These are phyloP conservation scores for Zhuliangozyma blackwelliae DNA, from an alignment of 1,139 yeast genomes.

Conservation along the genomic window DNA sequence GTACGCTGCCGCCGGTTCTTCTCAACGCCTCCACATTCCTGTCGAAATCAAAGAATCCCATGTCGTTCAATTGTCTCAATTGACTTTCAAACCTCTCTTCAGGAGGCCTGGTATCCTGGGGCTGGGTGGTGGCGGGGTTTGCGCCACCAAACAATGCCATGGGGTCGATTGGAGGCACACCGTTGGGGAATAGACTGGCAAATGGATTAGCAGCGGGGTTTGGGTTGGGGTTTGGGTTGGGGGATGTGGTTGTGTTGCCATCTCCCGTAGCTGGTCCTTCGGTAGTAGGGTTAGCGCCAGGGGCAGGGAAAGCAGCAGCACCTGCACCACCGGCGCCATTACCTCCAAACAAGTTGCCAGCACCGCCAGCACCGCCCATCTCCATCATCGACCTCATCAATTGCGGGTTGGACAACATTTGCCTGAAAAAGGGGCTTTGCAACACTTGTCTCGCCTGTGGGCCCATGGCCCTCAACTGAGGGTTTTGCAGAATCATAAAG, in stretches of 20 bases:
- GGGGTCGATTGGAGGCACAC: conserved; percentile 36
- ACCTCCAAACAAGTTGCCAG: conserved; percentile 1
- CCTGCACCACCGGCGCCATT: conserved; percentile 13
- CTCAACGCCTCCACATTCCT: conserved; percentile 86
- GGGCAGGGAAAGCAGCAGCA: conserved; percentile 54
- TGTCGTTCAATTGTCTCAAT: conserved; percentile 87
- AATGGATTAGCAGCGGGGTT: conserved; percentile 47
- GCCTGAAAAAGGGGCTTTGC: conserved; percentile 79
- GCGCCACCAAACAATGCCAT: conserved; percentile 39
- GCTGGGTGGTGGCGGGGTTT: conserved; percentile 29
- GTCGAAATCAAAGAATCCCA: conserved; percentile 94
- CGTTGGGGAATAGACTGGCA: conserved; percentile 42
- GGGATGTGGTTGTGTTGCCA: conserved; percentile 12
- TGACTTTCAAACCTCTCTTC: conserved; percentile 93
- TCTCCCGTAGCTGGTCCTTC: conserved; percentile 26
- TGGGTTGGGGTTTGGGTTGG: conserved; percentile 12
- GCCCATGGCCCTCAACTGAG: conserved; percentile 81
- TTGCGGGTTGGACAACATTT: conserved; percentile 82
- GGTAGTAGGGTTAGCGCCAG: conserved; percentile 42
- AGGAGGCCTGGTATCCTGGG: conserved; percentile 83
- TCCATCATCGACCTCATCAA: conserved; percentile 80
- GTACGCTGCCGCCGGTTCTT: conserved; percentile 95
- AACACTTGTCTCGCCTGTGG: conserved; percentile 85
- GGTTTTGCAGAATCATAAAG: conserved; percentile 74
- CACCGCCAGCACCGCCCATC: conserved; percentile 45